These are phyloP conservation scores for Aurantiochytrium sp. DNA, from an alignment of 108 stramenopile genomes.

Conservation along the genomic window DNA sequence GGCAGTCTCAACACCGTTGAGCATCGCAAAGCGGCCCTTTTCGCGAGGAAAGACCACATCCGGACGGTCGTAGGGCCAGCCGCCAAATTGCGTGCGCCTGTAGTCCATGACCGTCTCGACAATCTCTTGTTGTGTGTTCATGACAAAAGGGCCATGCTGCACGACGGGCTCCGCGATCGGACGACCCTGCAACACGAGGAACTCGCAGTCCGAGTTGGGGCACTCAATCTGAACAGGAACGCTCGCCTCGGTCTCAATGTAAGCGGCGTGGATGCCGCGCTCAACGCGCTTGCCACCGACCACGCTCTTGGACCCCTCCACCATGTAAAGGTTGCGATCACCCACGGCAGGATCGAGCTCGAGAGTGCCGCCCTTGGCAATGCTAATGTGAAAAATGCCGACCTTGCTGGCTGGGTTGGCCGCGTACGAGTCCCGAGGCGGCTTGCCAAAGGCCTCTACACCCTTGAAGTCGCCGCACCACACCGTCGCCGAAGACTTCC, in stretches of 20 bases:
- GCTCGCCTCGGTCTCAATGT: not conserved
- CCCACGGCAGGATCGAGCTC: constrained; percentile 22
- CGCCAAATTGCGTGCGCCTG: constrained; percentile 56
- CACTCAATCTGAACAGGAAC: not conserved
- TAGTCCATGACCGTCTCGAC: constrained; percentile 68
- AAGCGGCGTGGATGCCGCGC: not conserved
- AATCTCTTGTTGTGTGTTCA: constrained; percentile 78
- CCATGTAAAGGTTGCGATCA: constrained; percentile 56
- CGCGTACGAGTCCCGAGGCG: constrained; percentile 65
- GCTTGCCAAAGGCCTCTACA: constrained; percentile 27
- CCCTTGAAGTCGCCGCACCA: not conserved
- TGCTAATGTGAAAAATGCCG: constrained; percentile 45
- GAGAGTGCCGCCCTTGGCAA: constrained; percentile 49
- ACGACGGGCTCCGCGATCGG: constrained; percentile 66
- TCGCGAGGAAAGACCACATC: constrained; percentile 14
- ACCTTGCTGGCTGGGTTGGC: constrained; percentile 59
- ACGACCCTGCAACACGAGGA: constrained; percentile 29
- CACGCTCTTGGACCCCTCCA: constrained; percentile 43
- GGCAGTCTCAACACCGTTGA: constrained; percentile 10
- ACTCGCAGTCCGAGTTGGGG: not conserved
- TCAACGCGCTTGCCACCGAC: not conserved
- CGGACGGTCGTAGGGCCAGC: constrained; percentile 25
- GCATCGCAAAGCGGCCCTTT: constrained; percentile 20
- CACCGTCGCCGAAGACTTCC: constrained; percentile 5
- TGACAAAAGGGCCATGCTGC: constrained; percentile 83